Percentiles rank a stretch among this genome's conserved stretches.
These are phyloP conservation scores for Metarhizium rileyi DNA, from an alignment of 2,329 filamentous ascomycete genomes.

Conservation along the genomic window DNA sequence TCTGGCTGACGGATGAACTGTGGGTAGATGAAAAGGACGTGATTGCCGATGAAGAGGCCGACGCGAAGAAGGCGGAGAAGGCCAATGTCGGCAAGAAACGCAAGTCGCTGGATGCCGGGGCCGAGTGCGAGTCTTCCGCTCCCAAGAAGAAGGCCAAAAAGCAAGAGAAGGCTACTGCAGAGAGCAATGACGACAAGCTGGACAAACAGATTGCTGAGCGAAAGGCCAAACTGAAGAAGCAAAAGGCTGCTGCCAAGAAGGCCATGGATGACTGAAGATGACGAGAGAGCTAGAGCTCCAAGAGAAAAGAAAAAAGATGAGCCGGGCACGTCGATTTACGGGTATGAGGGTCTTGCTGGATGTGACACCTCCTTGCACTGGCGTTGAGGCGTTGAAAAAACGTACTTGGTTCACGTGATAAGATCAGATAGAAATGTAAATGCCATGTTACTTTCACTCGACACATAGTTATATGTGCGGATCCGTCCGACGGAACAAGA, in stretches of 20 bases:
- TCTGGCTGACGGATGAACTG: conserved; percentile 88
- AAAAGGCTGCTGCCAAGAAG: conserved; percentile 47
- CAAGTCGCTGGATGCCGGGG: conserved; percentile 34
- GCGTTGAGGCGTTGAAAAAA: conserved; percentile 24
- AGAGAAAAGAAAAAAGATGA: not conserved
- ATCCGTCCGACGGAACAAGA: too few relatives aligned
- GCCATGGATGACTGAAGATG: conserved; percentile 32
- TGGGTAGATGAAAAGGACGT: conserved; percentile 73
- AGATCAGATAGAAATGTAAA: conserved; percentile 1
- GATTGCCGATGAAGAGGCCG: conserved; percentile 51
- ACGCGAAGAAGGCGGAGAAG: conserved; percentile 39
- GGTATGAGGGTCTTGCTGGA: conserved; percentile 5
- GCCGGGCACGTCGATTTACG: conserved; percentile 1
- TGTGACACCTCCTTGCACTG: conserved; percentile 14
- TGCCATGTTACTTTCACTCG: not conserved
- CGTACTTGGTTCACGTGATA: conserved; percentile 1
- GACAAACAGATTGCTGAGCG: conserved; percentile 51
- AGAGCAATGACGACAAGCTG: conserved; percentile 41
- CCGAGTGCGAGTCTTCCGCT: conserved; percentile 32
- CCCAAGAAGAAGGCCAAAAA: conserved; percentile 29
- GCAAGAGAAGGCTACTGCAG: conserved; percentile 24
- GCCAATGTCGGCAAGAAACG: conserved; percentile 57
- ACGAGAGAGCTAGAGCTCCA: conserved; percentile 1
- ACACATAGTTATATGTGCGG: not conserved
- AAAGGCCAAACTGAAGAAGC: conserved; percentile 48